These are phyloP conservation scores for Marasmius fiardii DNA, from an alignment of 1,284 basidiomycete species.

Conservation along the genomic window DNA sequence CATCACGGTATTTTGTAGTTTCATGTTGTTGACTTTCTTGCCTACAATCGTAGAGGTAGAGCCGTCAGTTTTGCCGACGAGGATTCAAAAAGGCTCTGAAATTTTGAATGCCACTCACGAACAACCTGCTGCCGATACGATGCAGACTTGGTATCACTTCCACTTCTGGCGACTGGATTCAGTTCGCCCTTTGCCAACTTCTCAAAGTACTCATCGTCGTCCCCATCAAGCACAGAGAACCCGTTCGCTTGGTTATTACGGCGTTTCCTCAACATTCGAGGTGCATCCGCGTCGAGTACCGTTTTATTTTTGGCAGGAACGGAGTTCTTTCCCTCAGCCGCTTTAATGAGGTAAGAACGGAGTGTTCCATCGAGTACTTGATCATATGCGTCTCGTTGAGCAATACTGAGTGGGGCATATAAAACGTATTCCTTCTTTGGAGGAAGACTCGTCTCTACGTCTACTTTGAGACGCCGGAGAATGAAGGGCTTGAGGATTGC, in stretches of 20 bases:
- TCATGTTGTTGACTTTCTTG: conserved; percentile 87
- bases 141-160: conserved; percentile 38
- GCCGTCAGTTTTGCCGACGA: no score
- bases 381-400: conserved; percentile 85
- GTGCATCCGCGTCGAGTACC: conserved; percentile 20
- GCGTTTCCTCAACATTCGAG: conserved; percentile 25
- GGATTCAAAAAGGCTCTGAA: no score
- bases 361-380: conserved; percentile 69
- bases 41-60: conserved; percentile 40
- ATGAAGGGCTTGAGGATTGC: conserved; percentile 94
- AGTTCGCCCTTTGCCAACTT: conserved; percentile 50
- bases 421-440: conserved; percentile 96
- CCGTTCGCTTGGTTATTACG: conserved; percentile 28
- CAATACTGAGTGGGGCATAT: conserved; percentile 83
- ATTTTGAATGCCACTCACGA: conserved; percentile 54
- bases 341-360: conserved; percentile 59
- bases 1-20: conserved; percentile 92
- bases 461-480: conserved; percentile 87
- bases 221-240: conserved; percentile 53
- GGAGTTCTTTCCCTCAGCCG: conserved; percentile 29
- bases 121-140: conserved; percentile 59
- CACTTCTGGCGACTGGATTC: conserved; percentile 33
- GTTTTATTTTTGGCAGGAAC: conserved; percentile 20
- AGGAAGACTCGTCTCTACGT: conserved; percentile 83
- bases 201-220: conserved; percentile 69